These are phyloP conservation scores for Xylaria sp. DNA, from an alignment of 2,329 filamentous ascomycete genomes.

Conservation along the genomic window DNA sequence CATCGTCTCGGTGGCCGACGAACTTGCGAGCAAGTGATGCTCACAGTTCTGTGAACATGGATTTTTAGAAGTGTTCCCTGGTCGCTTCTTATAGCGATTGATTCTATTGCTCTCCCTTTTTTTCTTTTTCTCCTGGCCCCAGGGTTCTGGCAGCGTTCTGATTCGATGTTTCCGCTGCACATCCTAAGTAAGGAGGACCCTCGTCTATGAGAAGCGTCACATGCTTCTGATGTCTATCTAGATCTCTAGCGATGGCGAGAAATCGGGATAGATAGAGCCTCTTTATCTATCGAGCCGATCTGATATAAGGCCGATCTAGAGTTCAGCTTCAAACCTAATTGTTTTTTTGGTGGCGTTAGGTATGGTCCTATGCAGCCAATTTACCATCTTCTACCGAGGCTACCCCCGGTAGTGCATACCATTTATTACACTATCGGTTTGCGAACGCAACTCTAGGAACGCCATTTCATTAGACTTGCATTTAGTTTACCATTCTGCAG, in stretches of 20 bases:
- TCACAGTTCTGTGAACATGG: not conserved
- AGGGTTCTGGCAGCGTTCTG: not conserved
- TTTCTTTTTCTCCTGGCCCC: not conserved
- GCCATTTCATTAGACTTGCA: constrained; percentile 31
- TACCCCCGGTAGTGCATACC: not conserved
- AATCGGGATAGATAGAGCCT: not conserved
- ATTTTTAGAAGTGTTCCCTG: not conserved
- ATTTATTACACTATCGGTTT: not conserved
- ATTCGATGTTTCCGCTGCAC: not conserved
- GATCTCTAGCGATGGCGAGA: not conserved
- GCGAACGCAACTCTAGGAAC: constrained; percentile 11
- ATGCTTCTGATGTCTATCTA: not conserved
- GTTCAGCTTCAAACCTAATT: not conserved
- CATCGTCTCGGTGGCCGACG: not conserved
- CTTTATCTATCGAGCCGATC: not conserved
- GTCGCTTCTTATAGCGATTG: not conserved
- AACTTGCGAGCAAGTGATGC: too few species aligned
- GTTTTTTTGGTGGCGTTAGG: constrained; percentile 3
- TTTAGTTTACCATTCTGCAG: constrained; percentile 11
- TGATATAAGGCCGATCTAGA: not conserved
- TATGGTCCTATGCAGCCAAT: constrained; percentile 11
- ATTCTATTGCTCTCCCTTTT: too few species aligned
- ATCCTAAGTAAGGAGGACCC: too few species aligned
- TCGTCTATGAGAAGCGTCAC: too few species aligned
- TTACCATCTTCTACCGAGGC: not conserved